These are phyloP conservation scores for Cocos nucifera DNA, from an alignment of 176 grass and related monocot genomes.

Conservation along the genomic window DNA sequence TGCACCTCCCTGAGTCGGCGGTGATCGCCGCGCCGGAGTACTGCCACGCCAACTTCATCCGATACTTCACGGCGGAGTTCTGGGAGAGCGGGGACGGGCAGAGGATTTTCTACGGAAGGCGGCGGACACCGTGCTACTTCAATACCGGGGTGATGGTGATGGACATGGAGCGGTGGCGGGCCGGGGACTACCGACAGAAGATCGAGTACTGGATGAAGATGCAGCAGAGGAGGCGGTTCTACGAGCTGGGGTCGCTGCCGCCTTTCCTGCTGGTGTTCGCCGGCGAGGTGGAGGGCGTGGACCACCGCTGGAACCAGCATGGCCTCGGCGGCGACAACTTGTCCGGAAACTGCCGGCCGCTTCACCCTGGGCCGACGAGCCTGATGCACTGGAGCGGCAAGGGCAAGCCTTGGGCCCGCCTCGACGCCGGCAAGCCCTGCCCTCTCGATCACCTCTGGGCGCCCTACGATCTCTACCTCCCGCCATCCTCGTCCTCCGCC, in stretches of 20 bases:
- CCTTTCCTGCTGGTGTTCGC: slow-evolving; percentile 69
- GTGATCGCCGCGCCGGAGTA: slow-evolving; percentile 90
- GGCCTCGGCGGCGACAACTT: slow-evolving; percentile 73
- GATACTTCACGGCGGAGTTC: slow-evolving; percentile 78
- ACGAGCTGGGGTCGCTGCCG: slow-evolving; percentile 64
- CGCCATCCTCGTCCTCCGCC: background rate
- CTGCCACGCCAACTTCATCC: slow-evolving; percentile 92
- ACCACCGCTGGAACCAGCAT: slow-evolving; percentile 76
- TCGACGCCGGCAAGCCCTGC: slow-evolving; percentile 58
- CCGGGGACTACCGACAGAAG: slow-evolving; percentile 14
- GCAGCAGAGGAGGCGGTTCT: slow-evolving; percentile 59
- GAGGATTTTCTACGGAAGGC: slow-evolving; percentile 37
- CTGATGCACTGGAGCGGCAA: slow-evolving; percentile 84
- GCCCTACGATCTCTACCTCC: slow-evolving; percentile 56
- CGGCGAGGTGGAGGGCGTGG: slow-evolving; percentile 61
- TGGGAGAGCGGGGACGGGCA: slow-evolving; percentile 51
- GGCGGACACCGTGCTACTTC: slow-evolving; percentile 78
- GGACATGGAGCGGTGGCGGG: slow-evolving; percentile 54
- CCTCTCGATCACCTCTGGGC: slow-evolving; percentile 57
- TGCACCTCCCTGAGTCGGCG: no score
- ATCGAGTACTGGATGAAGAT: slow-evolving; percentile 71
- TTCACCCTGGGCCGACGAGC: slow-evolving; percentile 61
- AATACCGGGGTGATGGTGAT: slow-evolving; percentile 95
- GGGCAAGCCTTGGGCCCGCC: slow-evolving; percentile 68
- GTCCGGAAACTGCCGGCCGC: slow-evolving; percentile 51